Evolutionary conservation across 371 early-diverging fungal genomes (phyloP), one percentile per base, ranked within the genome.

Genomic region (Rhizopus delemar): DNA sequence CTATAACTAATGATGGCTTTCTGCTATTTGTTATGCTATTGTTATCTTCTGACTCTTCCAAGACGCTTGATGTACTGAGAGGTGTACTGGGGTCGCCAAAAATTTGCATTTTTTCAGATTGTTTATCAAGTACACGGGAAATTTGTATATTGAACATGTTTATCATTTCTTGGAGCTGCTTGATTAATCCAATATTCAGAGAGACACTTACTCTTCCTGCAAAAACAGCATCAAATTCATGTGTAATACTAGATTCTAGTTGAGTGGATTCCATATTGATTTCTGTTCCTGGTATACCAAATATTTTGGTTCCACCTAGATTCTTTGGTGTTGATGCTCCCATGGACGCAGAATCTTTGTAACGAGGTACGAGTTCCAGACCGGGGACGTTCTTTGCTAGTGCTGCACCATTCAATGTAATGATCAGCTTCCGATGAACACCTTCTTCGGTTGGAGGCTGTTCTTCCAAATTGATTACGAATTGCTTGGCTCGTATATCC

Each of bases 141-240:
- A 76, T 45, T 45, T 79, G 77, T 0, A 59, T 45, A n/a, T 69
- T 75, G 43, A 77, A 80, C 68, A 73, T 73, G 13, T 75, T 75
- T 29, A 65, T 62, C 63, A 80, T 60, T 58, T 89, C 90, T 61
- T 84, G 86, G 13, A 92, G 62, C 56, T 88, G 88, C 41, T 78
- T 78, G 57, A 90, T 90, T 31, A 88, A 71, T 3, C 87, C 88
- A 54, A 90, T 72, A 64, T 92, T 92, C 11, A 90, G 72, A 0
- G 92, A 91, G 2, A 92, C 82, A 56, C 90, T 83, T 53, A 92
- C 79, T 16, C 82, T 80, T 3, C 89, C 90, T 4, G 71, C 80
- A 67, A 92, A 92, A 3, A 78, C 71, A 3, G 87, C 76, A 4
- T 65, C 51, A 66, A 91, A 89, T 15, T 64, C 59, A 60, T 85